A percentile compares a stretch with the other conserved stretches of the same genome.
Evolutionary conservation across 2,329 filamentous ascomycete genomes (phyloP).

Genomic region (Aspergillus neoniger): DNA sequence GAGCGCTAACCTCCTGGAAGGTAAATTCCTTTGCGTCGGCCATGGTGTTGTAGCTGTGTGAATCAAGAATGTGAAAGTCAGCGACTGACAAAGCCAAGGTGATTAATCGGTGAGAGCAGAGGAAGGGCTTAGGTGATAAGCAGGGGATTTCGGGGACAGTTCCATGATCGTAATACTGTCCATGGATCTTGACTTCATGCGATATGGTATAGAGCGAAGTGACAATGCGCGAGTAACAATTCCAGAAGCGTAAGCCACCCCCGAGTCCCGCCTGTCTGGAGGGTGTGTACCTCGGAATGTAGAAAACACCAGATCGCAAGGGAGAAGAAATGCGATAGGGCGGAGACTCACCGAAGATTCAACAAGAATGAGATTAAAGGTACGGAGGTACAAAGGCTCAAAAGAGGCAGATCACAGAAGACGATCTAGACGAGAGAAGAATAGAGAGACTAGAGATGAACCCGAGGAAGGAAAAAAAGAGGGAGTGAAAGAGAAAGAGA

Average conservation of each 20-base stretch:
- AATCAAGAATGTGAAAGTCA: not conserved
- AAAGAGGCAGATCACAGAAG: slow-evolving; percentile 9
- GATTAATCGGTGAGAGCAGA: not conserved
- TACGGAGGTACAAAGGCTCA: not conserved
- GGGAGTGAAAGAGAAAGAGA: slow-evolving; percentile 9
- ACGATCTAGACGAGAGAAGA: slow-evolving; percentile 4
- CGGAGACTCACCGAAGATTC: not conserved
- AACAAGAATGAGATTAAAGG: not conserved
- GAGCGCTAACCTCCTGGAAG: slow-evolving; percentile 77
- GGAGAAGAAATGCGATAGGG: not conserved
- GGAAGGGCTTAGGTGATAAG: not conserved
- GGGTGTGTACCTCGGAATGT: not conserved
- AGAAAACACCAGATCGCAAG: too few species aligned
- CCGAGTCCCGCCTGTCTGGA: not conserved
- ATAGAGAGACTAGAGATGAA: slow-evolving; percentile 6
- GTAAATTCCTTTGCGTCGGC: slow-evolving; percentile 65
- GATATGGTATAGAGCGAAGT: not conserved
- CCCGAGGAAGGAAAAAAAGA: slow-evolving; percentile 8
- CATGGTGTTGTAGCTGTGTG: slow-evolving; percentile 38
- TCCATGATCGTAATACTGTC: not conserved
- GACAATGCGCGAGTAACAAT: not conserved
- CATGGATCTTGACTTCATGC: not conserved
- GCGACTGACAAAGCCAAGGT: not conserved
- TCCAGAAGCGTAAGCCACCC: not conserved
- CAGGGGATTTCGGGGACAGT: not conserved